These are phyloP conservation scores for Glebionis coronaria DNA, from an alignment of 129 eudicot genomes.

Conservation along the genomic window DNA sequence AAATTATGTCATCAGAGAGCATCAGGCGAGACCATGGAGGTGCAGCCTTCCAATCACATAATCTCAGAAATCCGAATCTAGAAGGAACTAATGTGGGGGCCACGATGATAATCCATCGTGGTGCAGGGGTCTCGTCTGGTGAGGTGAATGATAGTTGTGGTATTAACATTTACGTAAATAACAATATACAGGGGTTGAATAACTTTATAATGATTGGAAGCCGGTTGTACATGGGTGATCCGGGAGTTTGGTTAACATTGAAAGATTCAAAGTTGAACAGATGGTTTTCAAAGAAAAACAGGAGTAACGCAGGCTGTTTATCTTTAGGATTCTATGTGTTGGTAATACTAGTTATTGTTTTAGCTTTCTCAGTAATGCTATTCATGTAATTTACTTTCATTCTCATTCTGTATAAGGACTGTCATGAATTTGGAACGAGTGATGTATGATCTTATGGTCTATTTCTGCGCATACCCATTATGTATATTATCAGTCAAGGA, in stretches of 20 bases:
- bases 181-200: slow-evolving; percentile 63
- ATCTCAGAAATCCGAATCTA: slow-evolving; percentile 33
- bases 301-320: not conserved
- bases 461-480: too few species aligned
- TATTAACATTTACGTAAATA: slow-evolving; percentile 62
- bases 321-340: slow-evolving; percentile 19
- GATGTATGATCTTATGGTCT: not conserved
- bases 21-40: slow-evolving; percentile 1
- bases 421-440: not conserved
- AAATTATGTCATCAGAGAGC: slow-evolving; percentile 37
- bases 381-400: slow-evolving; percentile 16
- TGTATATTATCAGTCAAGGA: too few species aligned
- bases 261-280: slow-evolving; percentile 38
- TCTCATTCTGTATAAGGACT: not conserved
- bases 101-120: slow-evolving; percentile 36
- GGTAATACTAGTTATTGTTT: slow-evolving; percentile 18
- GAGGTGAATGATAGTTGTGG: slow-evolving; percentile 45
- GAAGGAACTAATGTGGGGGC: slow-evolving; percentile 59
- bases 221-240: slow-evolving; percentile 58
- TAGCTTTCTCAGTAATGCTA: slow-evolving; percentile 23
- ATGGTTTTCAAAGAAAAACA: slow-evolving; percentile 30
- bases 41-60: slow-evolving; percentile 23
- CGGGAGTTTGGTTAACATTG: slow-evolving; percentile 48
- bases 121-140: slow-evolving; percentile 22
- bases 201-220: slow-evolving; percentile 76